Conservation (phyloP, 164 flowering plant species). For the Piper betle region DNA sequence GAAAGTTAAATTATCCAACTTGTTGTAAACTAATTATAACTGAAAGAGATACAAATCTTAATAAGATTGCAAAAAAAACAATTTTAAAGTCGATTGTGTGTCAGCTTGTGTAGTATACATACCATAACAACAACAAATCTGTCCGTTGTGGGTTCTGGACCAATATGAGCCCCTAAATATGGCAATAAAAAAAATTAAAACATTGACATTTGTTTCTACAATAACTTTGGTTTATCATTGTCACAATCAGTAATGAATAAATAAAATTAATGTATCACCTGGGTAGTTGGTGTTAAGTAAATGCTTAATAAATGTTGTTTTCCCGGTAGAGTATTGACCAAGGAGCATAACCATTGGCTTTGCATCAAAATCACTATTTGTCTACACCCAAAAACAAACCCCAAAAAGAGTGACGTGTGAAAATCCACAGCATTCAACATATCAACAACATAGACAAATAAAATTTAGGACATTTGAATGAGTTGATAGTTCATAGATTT, state of each 20-base stretch:
- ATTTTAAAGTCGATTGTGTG: neutral
- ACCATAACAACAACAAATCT: constrained; percentile 98
- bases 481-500: no score
- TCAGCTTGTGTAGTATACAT: constrained; percentile 1
- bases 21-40: no score
- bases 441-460: neutral
- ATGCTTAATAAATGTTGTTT: constrained; percentile 97
- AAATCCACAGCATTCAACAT: neutral
- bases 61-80: neutral
- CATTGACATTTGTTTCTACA: neutral
- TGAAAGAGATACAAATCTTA: neutral
- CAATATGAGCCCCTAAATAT: constrained; percentile 81
- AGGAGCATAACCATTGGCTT: constrained; percentile 99
- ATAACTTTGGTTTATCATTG: neutral
- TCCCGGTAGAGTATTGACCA: constrained; percentile 99
- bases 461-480: no score
- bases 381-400: constrained; percentile 24
- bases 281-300: constrained; percentile 69
- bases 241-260: neutral
- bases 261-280: constrained; percentile 26
- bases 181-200: constrained; percentile 5
- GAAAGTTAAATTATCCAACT: no score
- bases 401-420: neutral
- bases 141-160: constrained; percentile 98
- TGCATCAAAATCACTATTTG: constrained; percentile 95